Evolutionary conservation across 2,329 filamentous ascomycete species (phyloP).

Genomic region (Calonectria pteridis): DNA sequence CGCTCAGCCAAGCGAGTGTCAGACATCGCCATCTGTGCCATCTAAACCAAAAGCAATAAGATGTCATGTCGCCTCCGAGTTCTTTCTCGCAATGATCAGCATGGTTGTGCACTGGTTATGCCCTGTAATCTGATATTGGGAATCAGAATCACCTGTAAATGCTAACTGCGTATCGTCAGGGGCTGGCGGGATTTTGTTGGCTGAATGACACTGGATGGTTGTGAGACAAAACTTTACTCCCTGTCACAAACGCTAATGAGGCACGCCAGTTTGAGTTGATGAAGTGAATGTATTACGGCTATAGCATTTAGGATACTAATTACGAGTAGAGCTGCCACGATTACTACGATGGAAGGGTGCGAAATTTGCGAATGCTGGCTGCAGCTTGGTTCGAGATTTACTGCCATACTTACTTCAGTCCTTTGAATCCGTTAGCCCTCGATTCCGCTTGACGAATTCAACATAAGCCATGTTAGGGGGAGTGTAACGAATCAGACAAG

Average conservation of each 20-base stretch:
- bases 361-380: neutral
- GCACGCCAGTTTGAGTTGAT: neutral
- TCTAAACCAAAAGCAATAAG: neutral
- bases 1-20: neutral
- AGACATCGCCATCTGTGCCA: neutral
- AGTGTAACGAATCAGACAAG: slow-evolving; percentile 64
- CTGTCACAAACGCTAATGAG: neutral
- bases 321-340: neutral
- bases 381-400: neutral
- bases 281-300: neutral
- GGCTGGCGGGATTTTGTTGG: too few relatives aligned
- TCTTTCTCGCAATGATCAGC: too few relatives aligned
- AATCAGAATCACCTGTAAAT: too few relatives aligned
- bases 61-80: neutral
- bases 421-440: slow-evolving; percentile 13
- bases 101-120: too few relatives aligned
- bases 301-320: neutral
- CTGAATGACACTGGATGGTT: too few relatives aligned
- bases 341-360: neutral
- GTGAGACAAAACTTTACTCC: neutral
- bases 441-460: neutral
- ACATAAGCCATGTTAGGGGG: neutral
- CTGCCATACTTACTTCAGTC: neutral
- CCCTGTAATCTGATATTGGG: too few relatives aligned
- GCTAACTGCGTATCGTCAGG: too few relatives aligned